Conservation (phyloP, 352 stramenopile species). For the Pythium dissotocum region DNA sequence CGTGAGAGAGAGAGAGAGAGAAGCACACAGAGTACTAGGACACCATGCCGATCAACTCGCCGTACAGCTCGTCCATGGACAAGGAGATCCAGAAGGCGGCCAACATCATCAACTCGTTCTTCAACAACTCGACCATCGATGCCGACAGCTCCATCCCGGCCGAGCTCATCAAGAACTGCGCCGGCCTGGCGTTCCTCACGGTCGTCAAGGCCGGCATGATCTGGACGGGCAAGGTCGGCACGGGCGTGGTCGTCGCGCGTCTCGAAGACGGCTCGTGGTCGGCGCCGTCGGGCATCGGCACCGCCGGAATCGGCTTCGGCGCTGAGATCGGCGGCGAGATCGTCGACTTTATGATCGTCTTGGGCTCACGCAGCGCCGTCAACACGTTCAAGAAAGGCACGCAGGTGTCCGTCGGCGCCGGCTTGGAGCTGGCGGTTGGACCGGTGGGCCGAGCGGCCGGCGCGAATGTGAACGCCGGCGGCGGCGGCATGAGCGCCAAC, state of each 20-base stretch:
- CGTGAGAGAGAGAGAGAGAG: too few relatives aligned
- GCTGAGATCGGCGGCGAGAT: conserved; percentile 85
- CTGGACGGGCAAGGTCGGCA: conserved; percentile 84
- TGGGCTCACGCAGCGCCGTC: conserved; percentile 69
- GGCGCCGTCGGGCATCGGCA: conserved; percentile 80
- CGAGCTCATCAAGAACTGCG: conserved; percentile 77
- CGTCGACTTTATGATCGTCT: conserved; percentile 89
- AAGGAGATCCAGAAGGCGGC: conserved; percentile 84
- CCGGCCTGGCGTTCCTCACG: conserved; percentile 82
- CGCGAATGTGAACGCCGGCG: conserved; percentile 76
- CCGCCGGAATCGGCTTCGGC: conserved; percentile 77
- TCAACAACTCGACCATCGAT: conserved; percentile 65
- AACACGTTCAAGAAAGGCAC: conserved; percentile 85
- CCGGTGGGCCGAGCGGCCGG: conserved; percentile 68
- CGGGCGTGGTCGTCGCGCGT: conserved; percentile 73
- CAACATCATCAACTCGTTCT: conserved; percentile 85
- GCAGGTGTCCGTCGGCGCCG: conserved; percentile 78
- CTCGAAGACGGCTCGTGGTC: conserved; percentile 87
- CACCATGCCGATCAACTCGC: conserved; percentile 81
- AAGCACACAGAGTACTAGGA: not conserved
- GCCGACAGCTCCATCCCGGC: conserved; percentile 77
- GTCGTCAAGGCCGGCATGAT: conserved; percentile 86
- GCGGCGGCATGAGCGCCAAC: conserved; percentile 76
- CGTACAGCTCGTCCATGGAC: conserved; percentile 84
- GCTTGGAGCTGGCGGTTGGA: conserved; percentile 73